A percentile compares a stretch with the other conserved stretches of the same genome.
These are phyloP conservation scores for Pilobolus umbonatus DNA, from an alignment of 192 early-diverging fungal genomes.

Conservation along the genomic window DNA sequence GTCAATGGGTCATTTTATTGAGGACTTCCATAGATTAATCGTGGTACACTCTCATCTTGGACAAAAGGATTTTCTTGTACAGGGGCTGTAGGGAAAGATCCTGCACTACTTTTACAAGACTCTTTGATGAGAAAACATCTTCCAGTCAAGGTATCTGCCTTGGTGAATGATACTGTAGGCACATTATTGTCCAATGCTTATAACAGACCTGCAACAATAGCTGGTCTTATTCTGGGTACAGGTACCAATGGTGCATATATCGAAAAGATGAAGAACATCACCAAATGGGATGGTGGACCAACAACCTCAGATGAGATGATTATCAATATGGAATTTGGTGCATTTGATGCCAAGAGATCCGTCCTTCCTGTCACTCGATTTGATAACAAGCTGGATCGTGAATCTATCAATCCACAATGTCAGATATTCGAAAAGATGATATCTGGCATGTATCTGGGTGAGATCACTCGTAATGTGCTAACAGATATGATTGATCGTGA, in stretches of 20 bases:
- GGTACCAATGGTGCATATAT: slow-evolving; percentile 96
- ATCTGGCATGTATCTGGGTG: slow-evolving; percentile 92
- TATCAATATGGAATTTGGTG: slow-evolving; percentile 97
- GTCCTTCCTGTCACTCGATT: slow-evolving; percentile 79
- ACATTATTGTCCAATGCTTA: slow-evolving; percentile 88
- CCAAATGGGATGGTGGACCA: slow-evolving; percentile 61
- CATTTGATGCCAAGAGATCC: slow-evolving; percentile 78
- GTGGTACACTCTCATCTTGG: slow-evolving; percentile 63
- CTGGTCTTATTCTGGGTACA: slow-evolving; percentile 93
- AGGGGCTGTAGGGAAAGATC: slow-evolving; percentile 80
- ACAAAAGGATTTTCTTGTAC: slow-evolving; percentile 86
- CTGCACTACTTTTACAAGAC: slow-evolving; percentile 75
- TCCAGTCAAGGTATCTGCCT: slow-evolving; percentile 78
- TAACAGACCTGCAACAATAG: slow-evolving; percentile 66
- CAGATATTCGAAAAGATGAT: slow-evolving; percentile 96
- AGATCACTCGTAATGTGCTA: slow-evolving; percentile 76
- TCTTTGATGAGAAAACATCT: slow-evolving; percentile 70
- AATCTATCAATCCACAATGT: slow-evolving; percentile 76
- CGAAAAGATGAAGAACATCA: slow-evolving; percentile 73
- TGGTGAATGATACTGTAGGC: slow-evolving; percentile 97
- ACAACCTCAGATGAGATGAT: slow-evolving; percentile 65
- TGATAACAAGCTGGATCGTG: slow-evolving; percentile 81
- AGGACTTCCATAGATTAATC: slow-evolving; percentile 41
- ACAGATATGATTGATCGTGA: slow-evolving; percentile 79
- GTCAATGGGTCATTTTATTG: neutral